These are phyloP conservation scores for Hypoxylon lienhwacheense DNA, from an alignment of 495 filamentous ascomycete genomes.

Conservation along the genomic window DNA sequence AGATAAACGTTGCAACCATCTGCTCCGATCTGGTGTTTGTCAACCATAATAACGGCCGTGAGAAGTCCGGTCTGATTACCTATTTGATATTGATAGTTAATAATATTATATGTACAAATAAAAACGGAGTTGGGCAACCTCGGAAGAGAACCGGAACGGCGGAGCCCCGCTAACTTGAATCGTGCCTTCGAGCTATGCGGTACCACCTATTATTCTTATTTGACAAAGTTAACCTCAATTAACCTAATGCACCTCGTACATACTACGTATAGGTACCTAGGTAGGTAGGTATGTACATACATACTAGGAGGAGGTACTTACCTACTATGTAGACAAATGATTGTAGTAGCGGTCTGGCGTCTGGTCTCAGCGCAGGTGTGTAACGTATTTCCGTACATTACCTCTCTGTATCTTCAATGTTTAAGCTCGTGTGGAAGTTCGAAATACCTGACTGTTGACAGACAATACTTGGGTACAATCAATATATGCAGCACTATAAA, in stretches of 20 bases:
- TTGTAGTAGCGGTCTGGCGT: constrained; percentile 9
- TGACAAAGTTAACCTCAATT: too few relatives aligned
- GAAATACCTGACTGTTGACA: too few relatives aligned
- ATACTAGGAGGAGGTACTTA: neutral
- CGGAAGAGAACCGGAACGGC: constrained; percentile 23
- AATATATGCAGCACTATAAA: too few relatives aligned
- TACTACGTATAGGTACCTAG: too few relatives aligned
- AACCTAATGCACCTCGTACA: too few relatives aligned
- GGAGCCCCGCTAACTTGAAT: constrained; percentile 31
- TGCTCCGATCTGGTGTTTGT: constrained; percentile 15
- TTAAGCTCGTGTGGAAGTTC: too few relatives aligned
- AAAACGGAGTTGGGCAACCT: constrained; percentile 22
- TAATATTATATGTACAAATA: constrained; percentile 2
- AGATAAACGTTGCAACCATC: constrained; percentile 1
- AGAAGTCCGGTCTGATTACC: constrained; percentile 6
- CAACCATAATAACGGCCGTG: constrained; percentile 6
- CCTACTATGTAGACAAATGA: neutral
- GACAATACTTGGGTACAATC: too few relatives aligned
- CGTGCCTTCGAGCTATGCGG: too few relatives aligned
- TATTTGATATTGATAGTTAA: too few relatives aligned
- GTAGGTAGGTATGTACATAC: neutral
- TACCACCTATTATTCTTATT: too few relatives aligned
- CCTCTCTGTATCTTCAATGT: too few relatives aligned
- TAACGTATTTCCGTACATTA: too few relatives aligned
- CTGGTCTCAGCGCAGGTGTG: neutral